phyloP scores from a whole-genome alignment of 129 eudicot genomes.

The Solidago caesia region DNA sequence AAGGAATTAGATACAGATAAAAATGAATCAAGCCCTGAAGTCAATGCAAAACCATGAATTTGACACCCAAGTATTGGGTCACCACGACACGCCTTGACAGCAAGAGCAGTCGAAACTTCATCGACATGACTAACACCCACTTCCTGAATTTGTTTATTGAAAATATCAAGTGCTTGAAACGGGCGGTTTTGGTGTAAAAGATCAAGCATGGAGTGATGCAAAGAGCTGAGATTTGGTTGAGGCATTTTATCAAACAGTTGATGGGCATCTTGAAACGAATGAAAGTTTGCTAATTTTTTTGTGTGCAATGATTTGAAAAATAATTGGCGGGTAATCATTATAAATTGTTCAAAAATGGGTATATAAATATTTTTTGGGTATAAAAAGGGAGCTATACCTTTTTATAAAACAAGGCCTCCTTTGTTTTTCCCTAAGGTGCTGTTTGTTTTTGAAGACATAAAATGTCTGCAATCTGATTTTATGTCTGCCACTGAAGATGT shows the following conservation, averaged over 20 bases:
- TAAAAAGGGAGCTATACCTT: too few relatives aligned
- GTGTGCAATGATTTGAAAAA: slow-evolving; percentile 28
- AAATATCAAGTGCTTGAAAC: slow-evolving; percentile 51
- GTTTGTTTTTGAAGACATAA: too few relatives aligned
- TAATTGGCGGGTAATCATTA: slow-evolving; percentile 68
- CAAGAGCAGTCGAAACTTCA: slow-evolving; percentile 64
- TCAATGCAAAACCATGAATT: slow-evolving; percentile 64
- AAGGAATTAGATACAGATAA: slow-evolving; percentile 64
- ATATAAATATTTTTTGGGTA: too few relatives aligned
- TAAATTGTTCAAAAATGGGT: background rate
- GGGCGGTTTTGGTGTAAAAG: slow-evolving; percentile 44
- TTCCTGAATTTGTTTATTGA: slow-evolving; percentile 45
- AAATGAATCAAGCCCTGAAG: slow-evolving; percentile 51
- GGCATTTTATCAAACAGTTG: slow-evolving; percentile 67
- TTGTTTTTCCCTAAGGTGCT: too few relatives aligned
- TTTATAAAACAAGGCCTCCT: too few relatives aligned
- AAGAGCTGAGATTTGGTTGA: slow-evolving; percentile 32
- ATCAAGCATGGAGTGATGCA: slow-evolving; percentile 57
- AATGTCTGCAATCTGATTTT: too few relatives aligned
- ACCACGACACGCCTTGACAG: slow-evolving; percentile 73
- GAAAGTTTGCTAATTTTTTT: background rate
- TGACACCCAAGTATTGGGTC: slow-evolving; percentile 54
- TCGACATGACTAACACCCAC: slow-evolving; percentile 46
- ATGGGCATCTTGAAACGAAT: slow-evolving; percentile 47
- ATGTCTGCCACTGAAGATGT: too few relatives aligned